Evolutionary conservation across 371 early-diverging fungal genomes (phyloP), one percentile per base, ranked within the genome.

Genomic region (Mucor irregularis): DNA sequence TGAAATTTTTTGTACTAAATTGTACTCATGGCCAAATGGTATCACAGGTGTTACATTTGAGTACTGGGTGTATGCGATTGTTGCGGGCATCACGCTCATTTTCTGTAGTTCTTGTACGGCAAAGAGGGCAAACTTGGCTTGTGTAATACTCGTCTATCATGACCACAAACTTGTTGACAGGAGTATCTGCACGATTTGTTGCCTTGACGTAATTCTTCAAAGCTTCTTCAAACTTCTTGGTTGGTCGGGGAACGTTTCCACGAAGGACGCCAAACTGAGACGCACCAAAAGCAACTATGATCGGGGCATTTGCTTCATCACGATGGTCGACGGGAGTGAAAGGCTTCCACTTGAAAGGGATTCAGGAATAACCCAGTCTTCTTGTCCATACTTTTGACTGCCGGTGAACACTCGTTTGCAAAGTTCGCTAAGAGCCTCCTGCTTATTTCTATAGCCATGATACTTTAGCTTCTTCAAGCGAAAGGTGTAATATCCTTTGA

Each of bases 361-460:
- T 45, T 45, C 28, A 11, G 3, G 28, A n/a, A 45, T 45, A 45
- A 28, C 29, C 25, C 28, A 29, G 14, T 16, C n/a, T 9, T 19
- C 30, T 33, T 30, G 16, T n/a, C 33, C 16, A 21, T 48, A 48
- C 33, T 48, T 48, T 33, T 6, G 16, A 14, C 48, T 48, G 11
- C 48, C 34, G 9, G 46, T 28, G 11, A 45, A 29, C 14, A 45
- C 11, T 10, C 46, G 25, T 29, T 45, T 45, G 5, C 28, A 25
- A 11, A 45, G n/a, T n/a, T n/a, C n/a, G n/a, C n/a, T n/a, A n/a
- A n/a, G n/a, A n/a, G n/a, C n/a, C n/a, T n/a, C n/a, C 28, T 44
- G 21, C 21, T 35, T 53, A 22, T 53, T 53, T 28, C 31, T 53
- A 50, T 50, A 48, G 35, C 49, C 19, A 31, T 37, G 37, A 7